Base-by-base conservation (phyloP, 805 yeast genomes). In the Starmerella powellii region DNA sequence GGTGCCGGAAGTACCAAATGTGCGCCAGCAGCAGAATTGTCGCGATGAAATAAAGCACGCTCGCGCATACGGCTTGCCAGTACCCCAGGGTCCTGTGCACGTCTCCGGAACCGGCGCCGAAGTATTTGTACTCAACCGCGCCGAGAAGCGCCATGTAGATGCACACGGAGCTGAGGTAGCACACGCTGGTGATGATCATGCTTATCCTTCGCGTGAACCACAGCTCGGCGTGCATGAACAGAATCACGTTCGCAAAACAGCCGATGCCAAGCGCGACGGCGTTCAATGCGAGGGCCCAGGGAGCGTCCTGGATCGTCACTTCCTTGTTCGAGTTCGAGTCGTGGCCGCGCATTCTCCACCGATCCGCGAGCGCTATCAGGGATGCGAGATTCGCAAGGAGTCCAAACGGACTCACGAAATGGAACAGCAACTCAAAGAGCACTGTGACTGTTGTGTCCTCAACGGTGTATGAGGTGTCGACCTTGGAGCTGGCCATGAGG, bases 31-130 rank as follows among this genome's bases (percentile, higher is more conserved):
- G 63, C 13, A 76, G 57, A 1, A 66, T 16, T 3, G 77, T 67
- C 50, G 87, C 79, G 5, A 63, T 35, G 45, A 73, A 70, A 58
- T 86, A 84, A 20, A 82, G 60, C 1, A 68, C 62, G 3, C 74
- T 68, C 0, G 94, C 81, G 46, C 79, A 61, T 0, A 73, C 72
- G 0, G 85, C 94, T 58, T 70, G 79, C 86, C 87, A 85, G 56
- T 72, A 85, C 2, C 93, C 94, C 49, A 74, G 78, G 0, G 83
- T 64, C 12, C 65, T 60, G 4, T 31, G 18, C 41, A 51, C 56
- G 48, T 30, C 54, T 2, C 38, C 52, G 8, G 34, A 55, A 6
- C 15, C 19, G 32, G 55, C 34, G 15, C 27, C 21, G 36, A 63
- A 58, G 39, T 62, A 62, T 2, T 42, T 41, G n/a, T 45, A 45